Conservation (phyloP, 345 rosid species). For the Melastoma malabathricum region DNA sequence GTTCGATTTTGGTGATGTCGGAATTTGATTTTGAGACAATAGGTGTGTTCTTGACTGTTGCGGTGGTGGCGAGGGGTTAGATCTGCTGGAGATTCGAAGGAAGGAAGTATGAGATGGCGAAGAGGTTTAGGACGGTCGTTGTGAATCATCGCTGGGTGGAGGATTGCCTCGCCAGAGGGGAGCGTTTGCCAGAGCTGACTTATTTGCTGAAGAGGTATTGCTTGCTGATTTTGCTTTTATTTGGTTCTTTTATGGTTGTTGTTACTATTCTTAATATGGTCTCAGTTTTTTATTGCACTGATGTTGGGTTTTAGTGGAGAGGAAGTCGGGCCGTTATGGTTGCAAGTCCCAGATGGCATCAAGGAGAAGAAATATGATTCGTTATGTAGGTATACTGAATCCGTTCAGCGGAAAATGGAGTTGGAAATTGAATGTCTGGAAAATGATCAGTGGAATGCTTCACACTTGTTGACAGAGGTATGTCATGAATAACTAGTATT, state of each 20-base stretch:
- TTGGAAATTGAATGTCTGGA: constrained; percentile 17
- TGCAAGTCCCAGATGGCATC: constrained; percentile 22
- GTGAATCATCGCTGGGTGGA: constrained; percentile 86
- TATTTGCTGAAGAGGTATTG: constrained; percentile 47
- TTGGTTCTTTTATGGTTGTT: no score
- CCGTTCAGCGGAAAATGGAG: constrained; percentile 10
- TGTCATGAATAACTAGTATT: neutral
- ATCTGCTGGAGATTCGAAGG: constrained; percentile 83
- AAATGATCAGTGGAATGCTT: constrained; percentile 33
- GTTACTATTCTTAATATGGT: neutral
- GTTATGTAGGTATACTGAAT: constrained; percentile 13
- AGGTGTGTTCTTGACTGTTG: constrained; percentile 2
- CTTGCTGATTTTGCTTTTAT: neutral
- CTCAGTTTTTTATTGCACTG: neutral
- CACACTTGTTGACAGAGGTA: constrained; percentile 58
- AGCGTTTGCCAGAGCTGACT: constrained; percentile 47
- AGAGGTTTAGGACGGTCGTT: constrained; percentile 30
- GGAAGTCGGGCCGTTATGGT: constrained; percentile 47
- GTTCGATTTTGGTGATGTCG: neutral
- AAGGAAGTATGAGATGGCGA: constrained; percentile 48
- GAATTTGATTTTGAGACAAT: neutral
- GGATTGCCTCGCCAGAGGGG: constrained; percentile 54
- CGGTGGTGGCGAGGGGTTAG: constrained; percentile 17
- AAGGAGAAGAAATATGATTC: constrained; percentile 21
- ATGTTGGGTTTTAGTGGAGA: constrained; percentile 38